Conservation (phyloP, 1,284 basidiomycete species). For the Ustilago tritici region DNA sequence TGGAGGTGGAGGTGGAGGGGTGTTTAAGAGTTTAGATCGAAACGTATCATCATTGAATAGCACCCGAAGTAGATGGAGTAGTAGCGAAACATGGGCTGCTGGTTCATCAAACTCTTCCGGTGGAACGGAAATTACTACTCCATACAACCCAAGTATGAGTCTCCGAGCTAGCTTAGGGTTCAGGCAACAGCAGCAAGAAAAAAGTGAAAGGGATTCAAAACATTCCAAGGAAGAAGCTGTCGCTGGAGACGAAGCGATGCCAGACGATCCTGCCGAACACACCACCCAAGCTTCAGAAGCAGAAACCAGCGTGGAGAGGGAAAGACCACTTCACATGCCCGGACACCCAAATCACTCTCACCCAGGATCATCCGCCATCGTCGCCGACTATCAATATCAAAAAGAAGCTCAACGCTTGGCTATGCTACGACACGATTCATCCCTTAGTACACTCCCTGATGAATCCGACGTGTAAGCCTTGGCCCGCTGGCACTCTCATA, state of each 20-base stretch:
- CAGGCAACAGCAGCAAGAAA: conserved; percentile 32
- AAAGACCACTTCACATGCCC: conserved; percentile 29
- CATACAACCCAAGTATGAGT: conserved; percentile 47
- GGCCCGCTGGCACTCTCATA: not conserved
- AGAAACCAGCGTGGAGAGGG: not conserved
- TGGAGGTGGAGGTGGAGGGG: not conserved
- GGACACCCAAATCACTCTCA: conserved; percentile 53
- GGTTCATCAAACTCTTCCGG: conserved; percentile 11
- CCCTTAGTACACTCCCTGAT: conserved; percentile 27
- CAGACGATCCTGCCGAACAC: not conserved
- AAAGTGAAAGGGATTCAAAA: not conserved
- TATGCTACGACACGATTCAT: conserved; percentile 56
- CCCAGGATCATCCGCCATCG: conserved; percentile 53
- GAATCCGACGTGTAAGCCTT: conserved; percentile 14
- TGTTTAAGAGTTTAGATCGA: conserved; percentile 48
- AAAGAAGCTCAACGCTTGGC: conserved; percentile 49
- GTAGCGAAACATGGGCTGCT: conserved; percentile 7
- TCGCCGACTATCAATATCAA: conserved; percentile 60
- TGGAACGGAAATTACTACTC: conserved; percentile 37
- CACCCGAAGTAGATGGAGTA: conserved; percentile 37
- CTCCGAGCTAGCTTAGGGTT: conserved; percentile 31
- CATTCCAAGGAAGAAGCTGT: conserved; percentile 1
- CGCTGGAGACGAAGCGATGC: not conserved
- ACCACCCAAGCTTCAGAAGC: not conserved
- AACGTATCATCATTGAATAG: conserved; percentile 48